These are phyloP conservation scores for Scedosporium boydii DNA, from an alignment of 2,329 filamentous ascomycete genomes.

Conservation along the genomic window DNA sequence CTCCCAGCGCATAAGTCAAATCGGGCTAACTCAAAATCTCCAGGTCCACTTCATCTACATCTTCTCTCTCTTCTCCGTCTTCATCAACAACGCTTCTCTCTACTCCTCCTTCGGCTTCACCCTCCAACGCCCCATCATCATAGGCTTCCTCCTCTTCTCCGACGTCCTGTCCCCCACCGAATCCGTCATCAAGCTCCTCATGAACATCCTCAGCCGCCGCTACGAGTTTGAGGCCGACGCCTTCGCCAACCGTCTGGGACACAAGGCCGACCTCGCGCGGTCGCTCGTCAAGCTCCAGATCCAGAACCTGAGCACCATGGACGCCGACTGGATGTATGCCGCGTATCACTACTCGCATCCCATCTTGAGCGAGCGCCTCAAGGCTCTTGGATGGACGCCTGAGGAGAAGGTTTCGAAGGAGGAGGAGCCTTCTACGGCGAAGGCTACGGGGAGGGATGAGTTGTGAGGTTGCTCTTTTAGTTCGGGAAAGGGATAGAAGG, in stretches of 20 bases:
- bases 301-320: constrained; percentile 97
- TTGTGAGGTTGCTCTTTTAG: constrained; percentile 35
- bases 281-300: constrained; percentile 96
- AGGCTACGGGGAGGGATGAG: constrained; percentile 65
- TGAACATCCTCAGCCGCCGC: constrained; percentile 90
- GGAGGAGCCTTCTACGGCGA: constrained; percentile 39
- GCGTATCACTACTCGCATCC: constrained; percentile 98
- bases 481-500: background rate
- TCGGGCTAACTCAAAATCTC: constrained; percentile 17
- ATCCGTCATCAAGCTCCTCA: constrained; percentile 83
- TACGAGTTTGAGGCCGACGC: constrained; percentile 95
- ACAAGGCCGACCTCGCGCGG: constrained; percentile 69
- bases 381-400: constrained; percentile 80
- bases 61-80: constrained; percentile 91
- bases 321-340: constrained; percentile 96
- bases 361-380: constrained; percentile 85
- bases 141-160: constrained; percentile 95
- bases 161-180: constrained; percentile 94
- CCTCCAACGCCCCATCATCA: constrained; percentile 77
- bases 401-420: constrained; percentile 34
- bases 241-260: constrained; percentile 80
- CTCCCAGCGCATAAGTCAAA: background rate
- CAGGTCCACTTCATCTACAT: constrained; percentile 93
- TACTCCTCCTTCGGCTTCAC: constrained; percentile 88
- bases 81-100: constrained; percentile 88